These are phyloP conservation scores for Perkinsus marinus DNA, from an alignment of 169 alveolate genomes.

Conservation along the genomic window DNA sequence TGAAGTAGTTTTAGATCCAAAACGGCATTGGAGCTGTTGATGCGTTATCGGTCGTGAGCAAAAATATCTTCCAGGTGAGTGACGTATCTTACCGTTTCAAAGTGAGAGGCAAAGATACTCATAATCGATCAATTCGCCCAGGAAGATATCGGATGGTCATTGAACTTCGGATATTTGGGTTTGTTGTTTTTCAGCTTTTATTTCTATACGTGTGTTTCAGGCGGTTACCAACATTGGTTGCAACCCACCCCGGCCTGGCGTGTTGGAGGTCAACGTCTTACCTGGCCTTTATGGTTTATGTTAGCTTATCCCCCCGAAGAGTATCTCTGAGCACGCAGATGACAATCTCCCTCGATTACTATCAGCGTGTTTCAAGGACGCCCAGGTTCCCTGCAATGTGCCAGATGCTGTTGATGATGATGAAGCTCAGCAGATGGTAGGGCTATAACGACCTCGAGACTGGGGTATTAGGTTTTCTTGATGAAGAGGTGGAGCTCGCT, in stretches of 20 bases:
- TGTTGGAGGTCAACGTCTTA: not conserved
- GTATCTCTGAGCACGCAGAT: not conserved
- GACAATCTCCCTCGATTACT: not conserved
- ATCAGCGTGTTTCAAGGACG: not conserved
- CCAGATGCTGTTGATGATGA: not conserved
- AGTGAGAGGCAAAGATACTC: no score
- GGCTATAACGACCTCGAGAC: not conserved
- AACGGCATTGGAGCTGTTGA: not conserved
- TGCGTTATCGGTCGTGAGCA: not conserved
- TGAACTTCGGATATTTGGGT: no score
- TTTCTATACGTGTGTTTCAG: no score
- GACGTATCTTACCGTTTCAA: no score
- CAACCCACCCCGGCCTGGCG: not conserved
- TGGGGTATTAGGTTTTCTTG: no score
- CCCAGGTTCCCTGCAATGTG: not conserved
- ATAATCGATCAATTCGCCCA: no score
- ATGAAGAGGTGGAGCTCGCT: no score
- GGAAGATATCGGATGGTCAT: no score
- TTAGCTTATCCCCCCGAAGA: not conserved
- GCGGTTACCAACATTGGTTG: not conserved
- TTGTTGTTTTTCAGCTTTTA: no score
- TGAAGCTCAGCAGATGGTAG: not conserved
- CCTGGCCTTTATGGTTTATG: no score
- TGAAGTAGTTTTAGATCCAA: not conserved
- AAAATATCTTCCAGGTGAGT: not conserved